These are phyloP conservation scores for Encephalitozoon intestinalis DNA, from an alignment of 371 early-diverging fungal genomes.

Conservation along the genomic window DNA sequence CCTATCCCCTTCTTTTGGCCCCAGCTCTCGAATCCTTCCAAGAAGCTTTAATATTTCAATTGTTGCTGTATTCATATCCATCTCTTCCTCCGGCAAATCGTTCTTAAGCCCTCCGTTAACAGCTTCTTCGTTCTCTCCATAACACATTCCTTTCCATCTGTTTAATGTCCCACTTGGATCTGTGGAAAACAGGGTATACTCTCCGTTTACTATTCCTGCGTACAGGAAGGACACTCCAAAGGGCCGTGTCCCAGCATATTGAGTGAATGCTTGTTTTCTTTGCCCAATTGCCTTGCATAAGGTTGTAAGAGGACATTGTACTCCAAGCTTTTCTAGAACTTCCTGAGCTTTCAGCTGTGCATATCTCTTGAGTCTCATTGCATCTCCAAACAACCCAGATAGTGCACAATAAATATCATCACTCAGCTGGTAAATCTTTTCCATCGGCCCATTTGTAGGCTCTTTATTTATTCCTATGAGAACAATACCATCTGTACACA, in stretches of 20 bases:
- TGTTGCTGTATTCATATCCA: slow-evolving; percentile 36
- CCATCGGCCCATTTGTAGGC: slow-evolving; percentile 63
- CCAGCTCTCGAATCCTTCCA: slow-evolving; percentile 26
- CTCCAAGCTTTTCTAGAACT: slow-evolving; percentile 73
- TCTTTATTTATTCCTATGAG: slow-evolving; percentile 91
- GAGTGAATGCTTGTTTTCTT: slow-evolving; percentile 93
- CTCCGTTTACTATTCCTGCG: slow-evolving; percentile 77
- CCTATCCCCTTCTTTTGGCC: slow-evolving; percentile 1
- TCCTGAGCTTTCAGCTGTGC: slow-evolving; percentile 76
- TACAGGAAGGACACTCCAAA: slow-evolving; percentile 94
- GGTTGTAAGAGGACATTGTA: slow-evolving; percentile 77
- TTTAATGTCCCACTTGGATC: slow-evolving; percentile 96
- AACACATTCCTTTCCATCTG: slow-evolving; percentile 92
- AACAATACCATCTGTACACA: slow-evolving; percentile 78
- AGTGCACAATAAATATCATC: slow-evolving; percentile 83
- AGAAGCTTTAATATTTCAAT: slow-evolving; percentile 28
- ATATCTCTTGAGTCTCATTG: slow-evolving; percentile 83
- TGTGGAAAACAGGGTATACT: slow-evolving; percentile 88
- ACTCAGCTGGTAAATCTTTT: slow-evolving; percentile 75
- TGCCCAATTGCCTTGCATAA: slow-evolving; percentile 84
- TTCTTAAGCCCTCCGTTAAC: slow-evolving; percentile 50
- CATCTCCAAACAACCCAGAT: slow-evolving; percentile 93
- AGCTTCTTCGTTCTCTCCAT: slow-evolving; percentile 66
- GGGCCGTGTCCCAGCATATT: slow-evolving; percentile 90
- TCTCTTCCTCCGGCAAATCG: slow-evolving; percentile 8